Evolutionary conservation across 2,329 filamentous ascomycete genomes (phyloP).

Genomic region (Colletotrichum liaoningense): DNA sequence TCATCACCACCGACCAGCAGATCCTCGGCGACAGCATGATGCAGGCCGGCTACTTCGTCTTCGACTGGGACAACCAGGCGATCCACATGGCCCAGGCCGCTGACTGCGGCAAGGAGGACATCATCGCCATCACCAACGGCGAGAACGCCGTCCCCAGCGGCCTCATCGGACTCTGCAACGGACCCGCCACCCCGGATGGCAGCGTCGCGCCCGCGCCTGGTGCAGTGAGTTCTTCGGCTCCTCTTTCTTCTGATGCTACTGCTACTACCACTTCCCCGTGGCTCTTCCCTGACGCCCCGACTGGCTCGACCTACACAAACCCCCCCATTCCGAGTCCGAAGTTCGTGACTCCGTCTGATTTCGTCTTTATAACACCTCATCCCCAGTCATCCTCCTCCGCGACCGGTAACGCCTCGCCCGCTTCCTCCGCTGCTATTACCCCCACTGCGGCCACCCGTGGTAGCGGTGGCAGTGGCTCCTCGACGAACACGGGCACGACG

Average conservation of each 20-base stretch:
- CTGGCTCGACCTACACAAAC: not conserved
- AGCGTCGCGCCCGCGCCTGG: not conserved
- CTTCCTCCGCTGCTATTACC: not conserved
- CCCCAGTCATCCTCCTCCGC: not conserved
- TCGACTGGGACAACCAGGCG: constrained; percentile 57
- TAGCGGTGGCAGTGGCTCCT: not conserved
- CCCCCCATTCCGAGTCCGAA: not conserved
- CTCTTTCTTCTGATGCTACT: not conserved
- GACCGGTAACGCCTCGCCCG: not conserved
- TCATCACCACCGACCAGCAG: constrained; percentile 53
- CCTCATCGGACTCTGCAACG: constrained; percentile 49
- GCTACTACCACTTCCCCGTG: not conserved
- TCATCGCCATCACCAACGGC: constrained; percentile 49
- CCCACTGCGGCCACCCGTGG: not conserved
- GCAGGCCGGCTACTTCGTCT: constrained; percentile 58
- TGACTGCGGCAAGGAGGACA: constrained; percentile 51
- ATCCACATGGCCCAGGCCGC: constrained; percentile 55
- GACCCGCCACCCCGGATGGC: constrained; percentile 36
- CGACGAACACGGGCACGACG: not conserved
- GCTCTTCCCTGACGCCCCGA: not conserved
- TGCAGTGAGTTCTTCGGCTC: constrained; percentile 13
- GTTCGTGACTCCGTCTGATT: not conserved
- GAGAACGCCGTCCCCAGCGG: constrained; percentile 44
- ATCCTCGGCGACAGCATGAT: constrained; percentile 57
- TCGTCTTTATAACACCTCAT: not conserved